phyloP scores from a whole-genome alignment of 176 grass and related monocot species.

The Cenchrus fungigraminus region DNA sequence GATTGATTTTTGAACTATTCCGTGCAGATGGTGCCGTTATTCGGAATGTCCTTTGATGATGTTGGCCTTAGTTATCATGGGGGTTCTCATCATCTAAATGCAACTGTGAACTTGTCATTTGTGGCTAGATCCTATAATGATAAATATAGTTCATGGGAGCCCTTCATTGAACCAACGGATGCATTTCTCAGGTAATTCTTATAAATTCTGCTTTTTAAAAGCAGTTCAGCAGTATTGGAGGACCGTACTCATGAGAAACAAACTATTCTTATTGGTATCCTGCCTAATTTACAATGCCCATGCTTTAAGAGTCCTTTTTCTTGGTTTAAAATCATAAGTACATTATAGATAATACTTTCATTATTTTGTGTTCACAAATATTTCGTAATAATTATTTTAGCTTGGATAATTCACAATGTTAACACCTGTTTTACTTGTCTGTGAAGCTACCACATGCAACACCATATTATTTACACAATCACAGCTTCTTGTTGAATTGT shows the following conservation, averaged over 20 bases:
- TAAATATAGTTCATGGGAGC: conserved; percentile 91
- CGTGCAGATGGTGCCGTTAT: conserved; percentile 94
- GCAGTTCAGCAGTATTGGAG: neutral
- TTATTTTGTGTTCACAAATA: conserved; percentile 16
- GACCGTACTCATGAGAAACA: conserved; percentile 14
- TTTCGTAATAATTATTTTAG: conserved; percentile 31
- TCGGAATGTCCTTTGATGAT: conserved; percentile 72
- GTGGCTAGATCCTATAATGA: conserved; percentile 92
- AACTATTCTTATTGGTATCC: conserved; percentile 22
- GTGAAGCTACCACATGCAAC: conserved; percentile 19
- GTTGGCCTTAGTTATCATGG: conserved; percentile 84
- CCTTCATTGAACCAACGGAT: conserved; percentile 92
- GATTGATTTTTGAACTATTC: conserved; percentile 30
- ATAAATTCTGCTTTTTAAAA: conserved; percentile 8
- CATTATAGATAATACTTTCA: neutral
- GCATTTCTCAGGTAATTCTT: conserved; percentile 84
- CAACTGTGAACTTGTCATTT: conserved; percentile 79
- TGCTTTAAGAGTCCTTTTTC: conserved; percentile 18
- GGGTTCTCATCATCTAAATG: conserved; percentile 76
- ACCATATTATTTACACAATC: neutral
- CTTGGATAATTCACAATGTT: conserved; percentile 13
- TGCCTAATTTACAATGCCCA: conserved; percentile 5
- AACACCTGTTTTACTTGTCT: conserved; percentile 22
- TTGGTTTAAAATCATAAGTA: conserved; percentile 14
- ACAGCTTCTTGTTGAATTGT: conserved; percentile 24